Base-by-base conservation (phyloP, 176 grass and related monocot species). In the Echinochloa phyllopogon region DNA sequence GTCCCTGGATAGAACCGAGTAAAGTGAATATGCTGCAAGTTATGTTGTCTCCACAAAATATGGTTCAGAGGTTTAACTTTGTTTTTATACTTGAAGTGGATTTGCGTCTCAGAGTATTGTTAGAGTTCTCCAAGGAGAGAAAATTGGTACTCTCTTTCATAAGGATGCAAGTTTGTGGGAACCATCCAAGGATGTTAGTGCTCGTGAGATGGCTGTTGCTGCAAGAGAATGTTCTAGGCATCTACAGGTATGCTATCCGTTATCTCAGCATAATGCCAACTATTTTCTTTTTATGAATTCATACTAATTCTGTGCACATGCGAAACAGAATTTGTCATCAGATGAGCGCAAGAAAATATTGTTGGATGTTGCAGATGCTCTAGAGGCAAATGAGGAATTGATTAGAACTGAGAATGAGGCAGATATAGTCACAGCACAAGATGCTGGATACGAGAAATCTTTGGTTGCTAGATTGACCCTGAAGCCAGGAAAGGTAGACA, bases 61-160 rank as follows among this genome's bases (percentile, higher is more conserved):
- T 80, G 38, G 9, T 21, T 4, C 16, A 73, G 10, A 59, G 48
- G 17, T 72, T 73, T 86, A 47, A 74, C 70, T 75, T 60, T 33
- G 20, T 73, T 86, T 41, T 61, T 65, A 78, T 85, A 48, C 2
- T 89, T 91, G 72, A 61, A 99, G 96, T 91, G 96, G 96, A 83
- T 99, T 90, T 75, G 72, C 78, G 25, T 84, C 87, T 48, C 89
- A 90, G 79, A 99, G 91, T 76, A 94, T 99, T 53, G 4, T 91
- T 63, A 96, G 92, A 84, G 96, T 99, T 74, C 93, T 99, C 44
- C 83, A 90, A 82, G 96, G 96, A 73, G 90, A 94, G 75, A 99
- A 84, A 86, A 88, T 99, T 39, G 96, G 96, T 77, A 99, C 96
- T 69, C 84, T 99, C 39, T 99, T 99, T 69, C 96, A 95, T 79